Conservation (phyloP, 306 rosid genomes). For the Malus fusca region DNA sequence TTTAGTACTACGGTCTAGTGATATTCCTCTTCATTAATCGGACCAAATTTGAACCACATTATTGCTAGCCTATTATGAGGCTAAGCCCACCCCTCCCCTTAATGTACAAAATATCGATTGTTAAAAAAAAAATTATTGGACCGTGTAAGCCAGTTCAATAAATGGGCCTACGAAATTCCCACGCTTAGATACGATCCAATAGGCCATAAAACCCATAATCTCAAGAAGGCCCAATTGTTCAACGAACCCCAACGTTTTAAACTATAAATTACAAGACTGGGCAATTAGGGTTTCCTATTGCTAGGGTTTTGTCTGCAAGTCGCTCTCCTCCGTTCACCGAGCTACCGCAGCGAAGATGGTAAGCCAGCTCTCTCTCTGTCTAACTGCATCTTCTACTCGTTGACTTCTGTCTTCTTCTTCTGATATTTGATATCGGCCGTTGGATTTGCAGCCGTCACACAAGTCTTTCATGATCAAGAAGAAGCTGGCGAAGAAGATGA, state of each 20-base stretch:
- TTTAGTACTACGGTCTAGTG: no score
- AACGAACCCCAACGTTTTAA: background rate
- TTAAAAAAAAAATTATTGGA: no score
- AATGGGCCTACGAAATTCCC: background rate
- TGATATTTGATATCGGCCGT: background rate
- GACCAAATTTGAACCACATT: no score
- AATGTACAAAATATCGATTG: no score
- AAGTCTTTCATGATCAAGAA: conserved; percentile 85
- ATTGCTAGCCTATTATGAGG: no score
- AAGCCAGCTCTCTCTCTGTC: background rate
- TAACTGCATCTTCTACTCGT: background rate
- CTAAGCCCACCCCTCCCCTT: fast-evolving
- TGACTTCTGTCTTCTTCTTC: background rate
- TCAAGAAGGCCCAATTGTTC: background rate
- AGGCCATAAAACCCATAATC: background rate
- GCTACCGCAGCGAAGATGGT: conserved; percentile 42
- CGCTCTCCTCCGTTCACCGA: background rate
- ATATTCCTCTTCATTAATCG: fast-evolving
- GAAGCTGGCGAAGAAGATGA: conserved; percentile 93
- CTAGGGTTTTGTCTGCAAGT: conserved; percentile 23
- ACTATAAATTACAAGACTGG: background rate
- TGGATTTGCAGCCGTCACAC: conserved; percentile 61
- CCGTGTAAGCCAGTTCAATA: background rate
- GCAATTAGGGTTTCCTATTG: background rate
- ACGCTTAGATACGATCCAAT: background rate